A percentile compares a stretch with the other conserved stretches of the same genome.
Conservation (phyloP, 2,329 filamentous ascomycete species). For the Rutstroemia sp. region DNA sequence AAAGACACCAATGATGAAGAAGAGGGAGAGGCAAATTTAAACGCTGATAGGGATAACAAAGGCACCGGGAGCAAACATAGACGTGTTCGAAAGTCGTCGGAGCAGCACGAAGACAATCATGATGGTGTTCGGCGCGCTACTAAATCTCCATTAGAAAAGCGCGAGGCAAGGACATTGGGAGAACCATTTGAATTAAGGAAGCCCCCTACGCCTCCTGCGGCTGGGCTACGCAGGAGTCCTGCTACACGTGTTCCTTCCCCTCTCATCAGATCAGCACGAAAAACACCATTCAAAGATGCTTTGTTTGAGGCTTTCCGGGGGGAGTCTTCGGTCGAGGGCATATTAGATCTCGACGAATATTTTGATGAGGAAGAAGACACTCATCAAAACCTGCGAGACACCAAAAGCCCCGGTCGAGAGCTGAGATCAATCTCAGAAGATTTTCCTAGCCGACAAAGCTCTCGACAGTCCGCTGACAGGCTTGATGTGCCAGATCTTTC, state of each 20-base stretch:
- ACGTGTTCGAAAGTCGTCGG: conserved; percentile 20
- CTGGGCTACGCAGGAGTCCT: conserved; percentile 46
- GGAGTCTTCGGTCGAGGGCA: conserved; percentile 39
- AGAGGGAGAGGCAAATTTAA: conserved; percentile 15
- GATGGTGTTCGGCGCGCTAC: background rate
- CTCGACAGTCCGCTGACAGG: conserved; percentile 6
- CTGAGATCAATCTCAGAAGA: conserved; percentile 11
- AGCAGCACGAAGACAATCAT: background rate
- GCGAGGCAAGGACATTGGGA: background rate
- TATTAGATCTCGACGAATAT: conserved; percentile 12
- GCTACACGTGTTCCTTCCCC: conserved; percentile 46
- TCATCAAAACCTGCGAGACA: conserved; percentile 8
- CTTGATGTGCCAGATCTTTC: conserved; percentile 11
- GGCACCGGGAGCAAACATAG: conserved; percentile 10
- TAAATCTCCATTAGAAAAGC: background rate
- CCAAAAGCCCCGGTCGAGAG: conserved; percentile 6
- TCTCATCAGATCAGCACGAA: conserved; percentile 38
- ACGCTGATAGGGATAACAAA: conserved; percentile 4
- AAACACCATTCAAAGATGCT: conserved; percentile 48
- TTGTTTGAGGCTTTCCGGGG: conserved; percentile 56
- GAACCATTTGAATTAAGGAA: conserved; percentile 5
- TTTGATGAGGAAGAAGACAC: conserved; percentile 19
- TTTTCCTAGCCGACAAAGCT: conserved; percentile 5
- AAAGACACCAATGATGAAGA: conserved; percentile 23
- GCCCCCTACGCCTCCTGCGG: conserved; percentile 20